Evolutionary conservation across 2,329 filamentous ascomycete genomes (phyloP), one percentile per base, ranked within the genome.

Genomic region (Aureobasidium sp.): DNA sequence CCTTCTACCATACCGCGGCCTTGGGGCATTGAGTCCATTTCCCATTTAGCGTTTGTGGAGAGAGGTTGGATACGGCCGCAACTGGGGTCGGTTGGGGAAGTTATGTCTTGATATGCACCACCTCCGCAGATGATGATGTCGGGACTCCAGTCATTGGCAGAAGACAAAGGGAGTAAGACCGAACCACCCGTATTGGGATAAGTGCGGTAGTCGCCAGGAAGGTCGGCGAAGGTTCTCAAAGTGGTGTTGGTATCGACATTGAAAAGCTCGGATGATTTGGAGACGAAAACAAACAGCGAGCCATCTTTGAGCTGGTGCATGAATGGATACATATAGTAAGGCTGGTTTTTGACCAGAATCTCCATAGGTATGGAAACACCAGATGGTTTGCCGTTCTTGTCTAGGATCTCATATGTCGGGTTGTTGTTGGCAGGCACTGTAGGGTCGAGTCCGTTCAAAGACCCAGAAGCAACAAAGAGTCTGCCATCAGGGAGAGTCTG

Each of bases 291-390:
- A 47, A 65, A 65, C 5, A 65, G 37, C 11, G 73, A 79, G 11
- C 83, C 83, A 68, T 84, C 78, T 37, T 75, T 78, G 41, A 86
- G 75, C 1, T 86, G 74, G 67, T 85, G 83, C 34, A 86, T 71
- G 74, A 83, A 88, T 0, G 86, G 86, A 63, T 89, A 89, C 36
- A 88, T 72, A 68, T 88, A 88, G 73, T 85, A 83, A 1, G 86
- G 86, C 63, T 87, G 82, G 3, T 85, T 87, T 15, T 81, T 77
- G 63, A 81, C 74, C 25, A 88, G 79, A 75, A 83, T 87, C 59
- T 86, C 82, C 55, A 72, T 85, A 81, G 67, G 79, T 78, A 29
- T 85, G 71, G 3, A 79, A 73, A 42, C 75, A 71, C n/a, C 79
- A 79, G 52, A 48, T 21, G 57, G 61, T 13, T 60, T 42, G 8